phyloP scores from a whole-genome alignment of 306 rosid genomes.

The Parietaria judaica region DNA sequence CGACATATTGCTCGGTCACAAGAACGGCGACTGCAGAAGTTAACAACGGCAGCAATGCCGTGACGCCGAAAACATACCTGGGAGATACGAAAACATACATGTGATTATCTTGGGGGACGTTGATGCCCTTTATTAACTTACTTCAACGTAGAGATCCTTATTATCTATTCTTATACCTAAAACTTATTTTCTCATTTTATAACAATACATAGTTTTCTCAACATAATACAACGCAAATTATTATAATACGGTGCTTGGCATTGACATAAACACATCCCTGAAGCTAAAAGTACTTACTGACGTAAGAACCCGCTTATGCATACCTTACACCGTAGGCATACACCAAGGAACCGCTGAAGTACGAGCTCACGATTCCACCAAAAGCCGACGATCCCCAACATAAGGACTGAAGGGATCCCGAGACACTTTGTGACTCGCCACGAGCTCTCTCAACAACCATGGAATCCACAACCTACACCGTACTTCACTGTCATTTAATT shows the following conservation, averaged over 20 bases:
- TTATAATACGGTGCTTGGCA: too few relatives aligned
- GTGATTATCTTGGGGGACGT: too few relatives aligned
- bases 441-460: slow-evolving; percentile 99
- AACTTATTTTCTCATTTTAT: too few relatives aligned
- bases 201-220: too few relatives aligned
- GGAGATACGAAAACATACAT: background rate
- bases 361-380: slow-evolving; percentile 96
- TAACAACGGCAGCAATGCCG: slow-evolving; percentile 79
- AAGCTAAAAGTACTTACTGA: too few relatives aligned
- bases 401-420: slow-evolving; percentile 95
- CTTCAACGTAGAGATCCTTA: too few relatives aligned
- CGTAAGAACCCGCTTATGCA: background rate
- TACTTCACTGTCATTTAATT: slow-evolving; percentile 1
- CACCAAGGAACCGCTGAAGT: slow-evolving; percentile 88
- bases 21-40: slow-evolving; percentile 94
- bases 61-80: slow-evolving; percentile 97
- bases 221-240: too few relatives aligned
- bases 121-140: too few relatives aligned
- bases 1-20: slow-evolving; percentile 65
- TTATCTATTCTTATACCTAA: too few relatives aligned
- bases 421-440: slow-evolving; percentile 95
- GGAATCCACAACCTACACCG: slow-evolving; percentile 93
- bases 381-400: slow-evolving; percentile 99
- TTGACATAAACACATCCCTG: too few relatives aligned
- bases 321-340: slow-evolving; percentile 89